These are phyloP conservation scores for Stramenopiles sp. DNA, from an alignment of 352 stramenopile genomes.

Conservation along the genomic window DNA sequence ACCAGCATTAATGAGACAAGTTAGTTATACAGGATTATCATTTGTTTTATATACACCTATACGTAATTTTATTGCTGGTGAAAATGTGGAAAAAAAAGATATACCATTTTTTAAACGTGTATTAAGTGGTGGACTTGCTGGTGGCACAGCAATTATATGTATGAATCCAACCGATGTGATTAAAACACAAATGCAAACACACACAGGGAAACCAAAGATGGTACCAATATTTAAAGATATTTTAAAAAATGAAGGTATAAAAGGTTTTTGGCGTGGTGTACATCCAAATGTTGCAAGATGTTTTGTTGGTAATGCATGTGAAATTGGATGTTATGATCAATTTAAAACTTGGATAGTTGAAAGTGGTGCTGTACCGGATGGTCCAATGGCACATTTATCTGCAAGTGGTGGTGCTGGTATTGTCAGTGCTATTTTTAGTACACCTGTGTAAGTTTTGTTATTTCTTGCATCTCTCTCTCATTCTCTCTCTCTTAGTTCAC, in stretches of 20 bases:
- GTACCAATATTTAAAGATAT: slow-evolving; percentile 41
- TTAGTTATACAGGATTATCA: slow-evolving; percentile 56
- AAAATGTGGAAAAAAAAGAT: slow-evolving; percentile 20
- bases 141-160: slow-evolving; percentile 45
- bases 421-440: slow-evolving; percentile 16
- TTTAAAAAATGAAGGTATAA: slow-evolving; percentile 41
- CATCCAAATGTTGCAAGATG: slow-evolving; percentile 51
- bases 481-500: too few relatives aligned
- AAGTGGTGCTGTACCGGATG: slow-evolving; percentile 23
- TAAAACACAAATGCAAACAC: slow-evolving; percentile 57
- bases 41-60: slow-evolving; percentile 58
- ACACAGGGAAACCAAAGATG: slow-evolving; percentile 33
- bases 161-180: slow-evolving; percentile 67
- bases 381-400: slow-evolving; percentile 20
- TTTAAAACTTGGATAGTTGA: slow-evolving; percentile 25
- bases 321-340: slow-evolving; percentile 58
- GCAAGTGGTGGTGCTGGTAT: slow-evolving; percentile 15
- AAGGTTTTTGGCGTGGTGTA: slow-evolving; percentile 49
- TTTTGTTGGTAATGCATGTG: slow-evolving; percentile 56
- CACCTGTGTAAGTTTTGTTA: too few relatives aligned
- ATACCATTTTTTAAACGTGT: slow-evolving; percentile 47
- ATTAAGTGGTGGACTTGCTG: slow-evolving; percentile 42
- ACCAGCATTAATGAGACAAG: slow-evolving; percentile 48
- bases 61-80: slow-evolving; percentile 33
- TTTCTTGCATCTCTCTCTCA: too few relatives aligned